Conservation (phyloP, 148 eudicot species). For the Rhododendron ferrugineum region DNA sequence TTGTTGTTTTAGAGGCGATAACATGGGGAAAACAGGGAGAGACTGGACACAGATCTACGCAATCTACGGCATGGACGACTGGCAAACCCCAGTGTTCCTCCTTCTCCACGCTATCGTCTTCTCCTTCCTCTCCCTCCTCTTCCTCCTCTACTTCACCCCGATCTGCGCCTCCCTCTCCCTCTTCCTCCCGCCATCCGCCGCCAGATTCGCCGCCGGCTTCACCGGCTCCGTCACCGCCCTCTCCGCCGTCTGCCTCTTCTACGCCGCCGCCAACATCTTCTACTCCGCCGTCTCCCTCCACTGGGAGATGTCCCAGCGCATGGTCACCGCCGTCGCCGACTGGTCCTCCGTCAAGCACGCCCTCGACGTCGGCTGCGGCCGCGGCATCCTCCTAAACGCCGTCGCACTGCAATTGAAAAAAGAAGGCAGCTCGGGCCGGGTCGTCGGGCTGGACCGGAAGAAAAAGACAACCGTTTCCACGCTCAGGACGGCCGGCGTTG, state of each 20-base stretch:
- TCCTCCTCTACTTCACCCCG: slow-evolving; percentile 45
- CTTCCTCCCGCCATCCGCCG: slow-evolving; percentile 31
- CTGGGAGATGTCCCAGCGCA: slow-evolving; percentile 86
- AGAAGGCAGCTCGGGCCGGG: slow-evolving; percentile 75
- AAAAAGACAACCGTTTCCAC: slow-evolving; percentile 46
- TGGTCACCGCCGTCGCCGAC: slow-evolving; percentile 55
- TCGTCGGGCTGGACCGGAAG: slow-evolving; percentile 58
- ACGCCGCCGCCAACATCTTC: slow-evolving; percentile 66
- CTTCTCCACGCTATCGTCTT: slow-evolving; percentile 49
- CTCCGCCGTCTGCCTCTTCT: slow-evolving; percentile 57
- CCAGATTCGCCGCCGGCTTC: slow-evolving; percentile 63
- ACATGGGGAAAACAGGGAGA: slow-evolving; percentile 60
- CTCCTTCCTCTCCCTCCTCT: slow-evolving; percentile 43
- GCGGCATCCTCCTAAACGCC: slow-evolving; percentile 83
- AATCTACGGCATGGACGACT: slow-evolving; percentile 86
- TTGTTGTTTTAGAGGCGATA: not conserved
- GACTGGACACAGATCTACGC: slow-evolving; percentile 95
- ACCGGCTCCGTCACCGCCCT: slow-evolving; percentile 75
- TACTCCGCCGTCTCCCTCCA: slow-evolving; percentile 75
- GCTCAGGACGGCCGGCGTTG: slow-evolving; percentile 53
- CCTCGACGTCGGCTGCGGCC: slow-evolving; percentile 92
- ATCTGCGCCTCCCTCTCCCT: slow-evolving; percentile 28
- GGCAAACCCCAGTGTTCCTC: slow-evolving; percentile 65
- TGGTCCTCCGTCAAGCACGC: slow-evolving; percentile 76
- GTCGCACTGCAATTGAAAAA: slow-evolving; percentile 83